Evolutionary conservation across 192 early-diverging fungal species (phyloP), one percentile per base, ranked within the genome.

Genomic region (Gamsiella multidivaricata): DNA sequence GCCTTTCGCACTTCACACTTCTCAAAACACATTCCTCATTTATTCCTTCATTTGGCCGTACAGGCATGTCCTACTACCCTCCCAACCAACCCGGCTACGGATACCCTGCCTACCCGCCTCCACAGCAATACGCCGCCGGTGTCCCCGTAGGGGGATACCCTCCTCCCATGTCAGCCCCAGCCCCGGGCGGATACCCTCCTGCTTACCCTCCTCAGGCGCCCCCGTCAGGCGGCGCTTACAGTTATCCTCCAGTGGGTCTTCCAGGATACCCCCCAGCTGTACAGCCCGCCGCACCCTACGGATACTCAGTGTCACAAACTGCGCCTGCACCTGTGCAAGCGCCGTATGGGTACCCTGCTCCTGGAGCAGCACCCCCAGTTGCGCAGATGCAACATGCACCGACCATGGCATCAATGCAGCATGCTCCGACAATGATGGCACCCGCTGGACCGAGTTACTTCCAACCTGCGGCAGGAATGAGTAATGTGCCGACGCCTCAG

Each of bases 1-100:
- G 9, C n/a, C 34, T 56, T 28, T 37, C 23, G 10, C 41, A 46
- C 49, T 47, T 42, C 34, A 5, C 45, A 28, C 39, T n/a, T 11
- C n/a, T n/a, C n/a, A n/a, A n/a, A n/a, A 12, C 23, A 14, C 41
- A 46, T 50, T 47, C 53, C 34, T 14, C 45, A 28, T 51, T n/a
- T 11, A 57, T 31, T 14, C 2, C 7, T n/a, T n/a, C n/a, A n/a
- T n/a, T n/a, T n/a, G n/a, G n/a, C n/a, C n/a, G n/a, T n/a, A n/a
- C n/a, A n/a, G n/a, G n/a, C 39, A 75, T 75, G 71, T 65, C 71
- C n/a, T 75, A 75, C 31, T 66, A 65, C 26, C 71, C 71, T 29
- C 64, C 71, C 9, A 53, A 43, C 7, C 63, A 66, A 54, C 63
- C 63, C 28, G 61, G 47, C 17, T 59, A 65, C 23, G 70, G 70